Evolutionary conservation across 2,329 filamentous ascomycete genomes (phyloP).

Genomic region (Penicillium sp.): DNA sequence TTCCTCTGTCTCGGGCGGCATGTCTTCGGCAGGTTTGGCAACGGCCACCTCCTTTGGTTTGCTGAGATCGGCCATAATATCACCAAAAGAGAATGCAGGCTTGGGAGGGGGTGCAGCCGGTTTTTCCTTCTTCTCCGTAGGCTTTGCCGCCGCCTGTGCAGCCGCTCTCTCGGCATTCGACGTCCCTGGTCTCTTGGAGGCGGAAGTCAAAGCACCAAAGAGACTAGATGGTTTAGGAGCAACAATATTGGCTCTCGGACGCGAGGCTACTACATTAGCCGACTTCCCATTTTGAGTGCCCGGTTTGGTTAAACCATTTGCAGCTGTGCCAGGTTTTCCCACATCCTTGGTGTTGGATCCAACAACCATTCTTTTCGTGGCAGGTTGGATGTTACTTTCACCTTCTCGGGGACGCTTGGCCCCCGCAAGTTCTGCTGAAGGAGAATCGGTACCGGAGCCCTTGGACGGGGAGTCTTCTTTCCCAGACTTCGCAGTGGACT

Average conservation of each 20-base stretch:
- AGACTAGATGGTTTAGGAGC: slow-evolving; percentile 44
- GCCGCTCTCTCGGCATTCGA: slow-evolving; percentile 48
- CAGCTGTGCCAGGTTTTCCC: slow-evolving; percentile 16
- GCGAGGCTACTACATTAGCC: slow-evolving; percentile 22
- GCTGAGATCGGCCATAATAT: slow-evolving; percentile 47
- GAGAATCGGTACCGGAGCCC: slow-evolving; percentile 6
- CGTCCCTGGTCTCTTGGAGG: slow-evolving; percentile 48
- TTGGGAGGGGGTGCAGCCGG: slow-evolving; percentile 31
- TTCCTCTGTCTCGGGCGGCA: slow-evolving; percentile 55
- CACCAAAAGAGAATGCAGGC: slow-evolving; percentile 46
- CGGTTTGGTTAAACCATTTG: slow-evolving; percentile 28
- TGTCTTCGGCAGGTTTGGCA: slow-evolving; percentile 49
- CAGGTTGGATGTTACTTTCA: slow-evolving; percentile 33
- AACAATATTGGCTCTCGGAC: slow-evolving; percentile 38
- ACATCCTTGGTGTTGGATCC: slow-evolving; percentile 32
- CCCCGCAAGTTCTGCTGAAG: slow-evolving; percentile 25
- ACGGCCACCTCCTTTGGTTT: slow-evolving; percentile 54
- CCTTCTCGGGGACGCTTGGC: slow-evolving; percentile 39
- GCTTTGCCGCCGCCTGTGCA: slow-evolving; percentile 36
- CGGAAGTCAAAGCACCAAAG: slow-evolving; percentile 46
- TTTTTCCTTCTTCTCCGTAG: slow-evolving; percentile 36
- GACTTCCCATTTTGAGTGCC: slow-evolving; percentile 30
- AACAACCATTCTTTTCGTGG: slow-evolving; percentile 38
- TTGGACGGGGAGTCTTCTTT: slow-evolving; percentile 35
- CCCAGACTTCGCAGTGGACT: slow-evolving; percentile 28